These are phyloP conservation scores for Candida tunisiensis DNA, from an alignment of 1,139 yeast species.

Conservation along the genomic window DNA sequence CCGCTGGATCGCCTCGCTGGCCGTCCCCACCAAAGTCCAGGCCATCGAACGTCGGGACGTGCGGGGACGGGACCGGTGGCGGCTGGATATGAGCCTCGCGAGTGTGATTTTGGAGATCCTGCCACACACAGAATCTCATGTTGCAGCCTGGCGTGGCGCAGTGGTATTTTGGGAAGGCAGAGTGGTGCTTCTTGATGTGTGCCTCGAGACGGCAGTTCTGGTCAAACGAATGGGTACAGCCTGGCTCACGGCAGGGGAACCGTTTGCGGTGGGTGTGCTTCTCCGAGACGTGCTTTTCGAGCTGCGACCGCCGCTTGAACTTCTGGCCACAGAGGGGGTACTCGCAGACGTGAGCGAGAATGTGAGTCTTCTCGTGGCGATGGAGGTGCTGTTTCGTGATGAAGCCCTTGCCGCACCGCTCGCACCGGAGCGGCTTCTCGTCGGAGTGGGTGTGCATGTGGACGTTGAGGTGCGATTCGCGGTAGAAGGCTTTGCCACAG, in stretches of 20 bases:
- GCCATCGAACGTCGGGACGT: constrained; percentile 34
- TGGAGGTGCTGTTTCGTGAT: constrained; percentile 67
- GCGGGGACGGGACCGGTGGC: constrained; percentile 49
- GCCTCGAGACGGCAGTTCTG: constrained; percentile 16
- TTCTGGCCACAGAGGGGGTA: constrained; percentile 59
- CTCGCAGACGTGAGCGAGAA: constrained; percentile 47
- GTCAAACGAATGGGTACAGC: constrained; percentile 17
- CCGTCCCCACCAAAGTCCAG: constrained; percentile 22
- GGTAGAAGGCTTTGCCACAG: constrained; percentile 50
- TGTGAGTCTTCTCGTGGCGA: constrained; percentile 69
- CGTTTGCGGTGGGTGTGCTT: constrained; percentile 28
- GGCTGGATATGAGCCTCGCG: not conserved
- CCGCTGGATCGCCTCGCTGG: constrained; percentile 7
- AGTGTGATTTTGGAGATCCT: constrained; percentile 27
- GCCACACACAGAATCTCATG: constrained; percentile 59
- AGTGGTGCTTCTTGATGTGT: constrained; percentile 18
- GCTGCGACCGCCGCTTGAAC: constrained; percentile 63
- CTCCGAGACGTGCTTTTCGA: constrained; percentile 52
- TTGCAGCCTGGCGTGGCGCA: constrained; percentile 49
- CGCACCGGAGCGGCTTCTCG: constrained; percentile 60
- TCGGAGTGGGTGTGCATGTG: constrained; percentile 40
- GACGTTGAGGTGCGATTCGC: constrained; percentile 65
- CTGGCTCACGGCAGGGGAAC: constrained; percentile 16
- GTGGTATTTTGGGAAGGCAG: constrained; percentile 11
- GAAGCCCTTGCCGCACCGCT: constrained; percentile 69